Base-by-base conservation (phyloP, 257 asterid genomes). In the Solanum virginianum region DNA sequence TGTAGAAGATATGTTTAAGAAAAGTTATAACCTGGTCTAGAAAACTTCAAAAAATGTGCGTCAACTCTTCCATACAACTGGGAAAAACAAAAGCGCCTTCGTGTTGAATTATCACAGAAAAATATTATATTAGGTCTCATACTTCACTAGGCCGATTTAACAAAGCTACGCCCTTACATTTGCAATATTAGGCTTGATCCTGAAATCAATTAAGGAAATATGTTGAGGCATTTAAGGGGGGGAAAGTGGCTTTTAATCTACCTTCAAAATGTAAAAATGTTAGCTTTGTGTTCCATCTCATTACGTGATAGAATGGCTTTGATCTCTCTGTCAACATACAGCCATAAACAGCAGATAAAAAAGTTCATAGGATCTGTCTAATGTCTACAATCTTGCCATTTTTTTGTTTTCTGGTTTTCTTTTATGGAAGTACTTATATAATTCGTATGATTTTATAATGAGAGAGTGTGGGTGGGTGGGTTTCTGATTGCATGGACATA, bases 1-100 rank as follows among this genome's bases (percentile, higher is more conserved):
- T 93, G 96, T 88, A 90, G 66, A 74, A 84, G 72, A 84, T 22
- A 81, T 36, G 65, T 63, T 69, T n/a, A 66, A 88, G 59, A 22
- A 55, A 49, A 7, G 56, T 71, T n/a, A 39, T 36, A 81, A 59
- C 24, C 22, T 59, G 43, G 22, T 54, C 36, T 51, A 24, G 12
- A 17, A 60, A n/a, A 56, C n/a, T 56, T 56, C 24, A 17, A 18
- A 56, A 56, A 60, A 60, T 43, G 41, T n/a, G 14, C 26, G 20
- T 59, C 8, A 56, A 59, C 22, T 69, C 53, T 69, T 69, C 53
- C 8, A 69, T 39, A 69, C 79, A 39, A 70, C 26, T 39, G 29
- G n/a, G 2, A 4, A 36, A 36, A 69, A n/a, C n/a, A 18, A 17
- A 62, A 22, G 69, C 39, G 6, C 69, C 69, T 62, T 62, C 16